Conservation (phyloP, 75 land plant species). For the Pseudotsuga menziesii region DNA sequence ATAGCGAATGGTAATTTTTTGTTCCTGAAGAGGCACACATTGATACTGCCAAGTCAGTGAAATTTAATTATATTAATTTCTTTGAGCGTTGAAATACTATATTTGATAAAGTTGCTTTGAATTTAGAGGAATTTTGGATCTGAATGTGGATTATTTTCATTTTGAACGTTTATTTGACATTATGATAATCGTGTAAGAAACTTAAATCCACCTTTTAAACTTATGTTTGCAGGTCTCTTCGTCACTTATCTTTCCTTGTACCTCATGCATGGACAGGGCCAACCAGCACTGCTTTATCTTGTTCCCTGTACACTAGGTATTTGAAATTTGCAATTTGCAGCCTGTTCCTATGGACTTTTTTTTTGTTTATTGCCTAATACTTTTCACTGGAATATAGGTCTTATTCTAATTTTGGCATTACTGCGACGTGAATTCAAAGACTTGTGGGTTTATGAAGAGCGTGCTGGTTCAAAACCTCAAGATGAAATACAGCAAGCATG, state of each 20-base stretch:
- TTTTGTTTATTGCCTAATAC: not conserved
- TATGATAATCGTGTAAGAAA: too few species aligned
- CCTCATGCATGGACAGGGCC: conserved; percentile 84
- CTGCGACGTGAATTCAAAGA: conserved; percentile 62
- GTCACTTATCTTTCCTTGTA: conserved; percentile 67
- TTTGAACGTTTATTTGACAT: too few species aligned
- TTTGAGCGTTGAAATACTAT: too few species aligned
- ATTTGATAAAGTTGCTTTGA: too few species aligned
- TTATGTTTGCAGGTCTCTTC: conserved; percentile 53
- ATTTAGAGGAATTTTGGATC: too few species aligned
- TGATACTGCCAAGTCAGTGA: too few species aligned
- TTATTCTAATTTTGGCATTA: conserved; percentile 50
- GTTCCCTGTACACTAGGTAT: conserved; percentile 93
- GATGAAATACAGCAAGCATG: conserved; percentile 4
- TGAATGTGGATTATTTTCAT: too few species aligned
- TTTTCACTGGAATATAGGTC: conserved; percentile 30
- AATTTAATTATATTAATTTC: too few species aligned
- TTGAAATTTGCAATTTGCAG: not conserved
- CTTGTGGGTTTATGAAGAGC: conserved; percentile 48
- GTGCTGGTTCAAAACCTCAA: not conserved
- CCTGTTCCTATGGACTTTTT: not conserved
- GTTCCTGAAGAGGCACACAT: too few species aligned
- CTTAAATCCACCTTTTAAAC: too few species aligned
- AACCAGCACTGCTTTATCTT: conserved; percentile 83
- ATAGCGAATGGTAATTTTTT: too few species aligned